These are phyloP conservation scores for Plasmodium cynomolgi DNA, from an alignment of 169 alveolate species.

Conservation along the genomic window DNA sequence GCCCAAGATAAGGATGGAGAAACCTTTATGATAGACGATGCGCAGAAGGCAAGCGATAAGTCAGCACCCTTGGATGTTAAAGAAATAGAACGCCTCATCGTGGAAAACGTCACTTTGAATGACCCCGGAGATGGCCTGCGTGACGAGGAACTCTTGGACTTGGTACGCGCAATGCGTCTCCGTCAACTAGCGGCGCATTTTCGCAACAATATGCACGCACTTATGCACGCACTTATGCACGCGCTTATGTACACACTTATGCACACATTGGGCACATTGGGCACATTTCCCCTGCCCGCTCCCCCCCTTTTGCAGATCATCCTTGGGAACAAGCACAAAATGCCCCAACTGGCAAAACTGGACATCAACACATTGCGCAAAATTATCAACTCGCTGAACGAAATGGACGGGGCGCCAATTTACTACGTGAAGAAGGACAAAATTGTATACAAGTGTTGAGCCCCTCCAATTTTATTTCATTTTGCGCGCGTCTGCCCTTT, in stretches of 20 bases:
- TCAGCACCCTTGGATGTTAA: conserved; percentile 2
- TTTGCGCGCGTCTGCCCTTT: neutral
- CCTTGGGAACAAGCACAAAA: conserved; percentile 60
- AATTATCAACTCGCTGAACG: conserved; percentile 57
- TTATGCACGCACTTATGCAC: neutral
- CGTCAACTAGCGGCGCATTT: neutral
- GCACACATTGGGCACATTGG: neutral
- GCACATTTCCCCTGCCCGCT: neutral
- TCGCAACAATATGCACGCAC: neutral
- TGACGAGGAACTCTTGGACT: conserved; percentile 79
- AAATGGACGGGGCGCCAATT: conserved; percentile 75
- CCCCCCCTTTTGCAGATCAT: conserved; percentile 4
- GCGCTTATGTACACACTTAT: neutral
- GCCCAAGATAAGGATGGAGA: conserved; percentile 2
- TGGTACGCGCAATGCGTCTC: conserved; percentile 46
- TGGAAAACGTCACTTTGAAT: conserved; percentile 51
- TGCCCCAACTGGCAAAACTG: conserved; percentile 46
- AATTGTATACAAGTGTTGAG: conserved; percentile 48
- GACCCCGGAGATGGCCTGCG: conserved; percentile 75
- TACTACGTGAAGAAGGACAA: conserved; percentile 63
- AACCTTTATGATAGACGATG: conserved; percentile 7
- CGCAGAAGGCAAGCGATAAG: neutral
- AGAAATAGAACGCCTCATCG: conserved; percentile 54
- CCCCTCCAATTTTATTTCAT: neutral
- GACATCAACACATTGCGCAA: conserved; percentile 34